Evolutionary conservation across 2,329 filamentous ascomycete genomes (phyloP).

Genomic region (Verticillium longisporum): DNA sequence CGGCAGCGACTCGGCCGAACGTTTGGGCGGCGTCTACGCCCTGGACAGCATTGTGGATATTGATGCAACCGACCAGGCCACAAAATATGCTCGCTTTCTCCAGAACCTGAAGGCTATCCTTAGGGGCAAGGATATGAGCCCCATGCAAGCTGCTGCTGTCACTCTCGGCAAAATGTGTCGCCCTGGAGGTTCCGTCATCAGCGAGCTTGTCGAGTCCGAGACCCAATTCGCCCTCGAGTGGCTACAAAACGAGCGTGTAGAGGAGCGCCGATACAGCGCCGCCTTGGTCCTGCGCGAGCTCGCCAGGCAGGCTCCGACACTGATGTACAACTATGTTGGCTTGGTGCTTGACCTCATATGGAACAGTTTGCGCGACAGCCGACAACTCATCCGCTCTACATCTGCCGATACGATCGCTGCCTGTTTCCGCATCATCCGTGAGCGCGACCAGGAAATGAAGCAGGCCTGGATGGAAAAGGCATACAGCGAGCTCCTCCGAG

Average conservation of each 20-base stretch:
- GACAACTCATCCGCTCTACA: constrained; percentile 85
- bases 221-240: constrained; percentile 95
- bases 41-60: constrained; percentile 93
- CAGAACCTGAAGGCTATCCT: constrained; percentile 84
- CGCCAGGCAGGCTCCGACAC: constrained; percentile 83
- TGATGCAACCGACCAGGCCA: constrained; percentile 85
- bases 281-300: constrained; percentile 87
- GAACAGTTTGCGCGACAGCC: constrained; percentile 84
- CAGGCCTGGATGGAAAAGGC: constrained; percentile 86
- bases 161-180: constrained; percentile 86
- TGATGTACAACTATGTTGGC: constrained; percentile 94
- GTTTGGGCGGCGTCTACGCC: constrained; percentile 85
- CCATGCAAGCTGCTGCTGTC: constrained; percentile 84
- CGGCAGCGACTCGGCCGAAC: constrained; percentile 79
- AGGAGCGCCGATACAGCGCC: constrained; percentile 88
- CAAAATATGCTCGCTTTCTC: constrained; percentile 91
- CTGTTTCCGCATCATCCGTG: constrained; percentile 91
- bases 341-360: constrained; percentile 94
- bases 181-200: constrained; percentile 88
- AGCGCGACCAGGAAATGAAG: constrained; percentile 83
- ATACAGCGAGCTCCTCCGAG: constrained; percentile 75
- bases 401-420: constrained; percentile 90
- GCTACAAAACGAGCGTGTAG: constrained; percentile 90
- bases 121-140: constrained; percentile 81
- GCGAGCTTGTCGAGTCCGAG: constrained; percentile 92